Conservation (phyloP, 1,284 basidiomycete genomes). For the Melanopsichium pennsylvanicum region DNA sequence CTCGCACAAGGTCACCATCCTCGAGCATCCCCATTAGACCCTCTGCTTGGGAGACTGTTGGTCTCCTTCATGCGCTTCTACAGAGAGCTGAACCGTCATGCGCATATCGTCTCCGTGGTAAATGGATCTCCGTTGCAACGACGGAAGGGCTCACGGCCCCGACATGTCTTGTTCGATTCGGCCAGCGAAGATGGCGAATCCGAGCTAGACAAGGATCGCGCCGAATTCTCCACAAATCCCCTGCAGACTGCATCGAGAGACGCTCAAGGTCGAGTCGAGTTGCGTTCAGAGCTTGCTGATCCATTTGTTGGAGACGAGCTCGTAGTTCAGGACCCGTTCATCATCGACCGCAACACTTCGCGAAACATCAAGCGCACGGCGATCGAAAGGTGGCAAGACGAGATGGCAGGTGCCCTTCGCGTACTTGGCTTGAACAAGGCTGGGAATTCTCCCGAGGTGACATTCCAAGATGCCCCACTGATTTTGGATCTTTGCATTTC, state of each 20-base stretch:
- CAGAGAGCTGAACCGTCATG: constrained; percentile 8
- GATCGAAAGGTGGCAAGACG: constrained; percentile 18
- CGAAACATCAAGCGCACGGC: constrained; percentile 50
- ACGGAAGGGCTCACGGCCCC: constrained; percentile 3
- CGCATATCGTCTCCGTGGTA: constrained; percentile 24
- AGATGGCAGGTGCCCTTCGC: constrained; percentile 17
- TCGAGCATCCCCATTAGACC: neutral
- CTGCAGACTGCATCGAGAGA: constrained; percentile 8
- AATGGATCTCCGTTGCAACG: constrained; percentile 23
- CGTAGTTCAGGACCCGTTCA: constrained; percentile 66
- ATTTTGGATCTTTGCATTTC: constrained; percentile 29
- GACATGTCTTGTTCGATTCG: constrained; percentile 15
- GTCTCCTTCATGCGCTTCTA: constrained; percentile 31
- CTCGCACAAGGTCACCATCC: neutral
- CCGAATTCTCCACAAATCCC: neutral
- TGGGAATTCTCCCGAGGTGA: neutral
- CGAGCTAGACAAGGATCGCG: neutral
- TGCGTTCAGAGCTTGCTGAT: constrained; percentile 46
- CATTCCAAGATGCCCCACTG: constrained; percentile 10
- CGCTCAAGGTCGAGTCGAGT: constrained; percentile 3
- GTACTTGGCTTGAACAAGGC: constrained; percentile 4
- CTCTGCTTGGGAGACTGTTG: constrained; percentile 29
- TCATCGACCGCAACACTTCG: constrained; percentile 64
- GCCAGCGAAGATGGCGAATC: constrained; percentile 7
- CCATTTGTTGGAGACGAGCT: constrained; percentile 57